These are phyloP conservation scores for Fusarium fracticaudum DNA, from an alignment of 2,329 filamentous ascomycete species.

Conservation along the genomic window DNA sequence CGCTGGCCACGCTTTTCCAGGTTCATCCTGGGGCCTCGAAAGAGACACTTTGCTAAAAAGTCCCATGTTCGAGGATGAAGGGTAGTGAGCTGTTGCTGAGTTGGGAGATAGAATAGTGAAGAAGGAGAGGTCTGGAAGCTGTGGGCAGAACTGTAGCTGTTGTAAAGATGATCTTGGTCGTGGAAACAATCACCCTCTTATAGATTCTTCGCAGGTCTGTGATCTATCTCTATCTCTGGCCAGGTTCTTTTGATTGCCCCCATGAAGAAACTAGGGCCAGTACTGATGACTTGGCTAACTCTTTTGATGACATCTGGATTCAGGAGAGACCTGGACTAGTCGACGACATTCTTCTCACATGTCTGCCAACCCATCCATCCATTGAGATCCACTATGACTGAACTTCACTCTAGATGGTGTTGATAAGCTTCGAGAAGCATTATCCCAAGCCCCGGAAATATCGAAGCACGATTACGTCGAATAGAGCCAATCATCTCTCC, in stretches of 20 bases:
- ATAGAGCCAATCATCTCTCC: not conserved
- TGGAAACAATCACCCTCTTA: not conserved
- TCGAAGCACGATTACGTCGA: not conserved
- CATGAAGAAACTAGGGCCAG: not conserved
- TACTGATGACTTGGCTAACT: not conserved
- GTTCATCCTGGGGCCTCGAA: constrained; percentile 46
- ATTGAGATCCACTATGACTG: not conserved
- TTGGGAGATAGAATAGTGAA: not conserved
- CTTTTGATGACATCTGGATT: no score
- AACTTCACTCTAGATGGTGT: not conserved
- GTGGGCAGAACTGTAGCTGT: not conserved
- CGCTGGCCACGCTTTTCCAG: constrained; percentile 69
- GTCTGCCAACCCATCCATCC: not conserved
- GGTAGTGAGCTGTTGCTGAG: not conserved
- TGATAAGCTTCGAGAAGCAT: not conserved
- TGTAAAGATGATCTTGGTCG: not conserved
- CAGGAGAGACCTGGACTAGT: rapidly evolving
- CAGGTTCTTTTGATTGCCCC: no score
- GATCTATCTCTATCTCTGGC: no score
- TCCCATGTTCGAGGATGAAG: not conserved
- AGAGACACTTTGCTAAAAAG: not conserved
- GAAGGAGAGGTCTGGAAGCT: not conserved
- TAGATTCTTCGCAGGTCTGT: not conserved
- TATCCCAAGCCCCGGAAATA: not conserved
- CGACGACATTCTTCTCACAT: not conserved